Evolutionary conservation across 1,284 basidiomycete species (phyloP), one percentile per base, ranked within the genome.

Genomic region (Apiotrichum laibachii): DNA sequence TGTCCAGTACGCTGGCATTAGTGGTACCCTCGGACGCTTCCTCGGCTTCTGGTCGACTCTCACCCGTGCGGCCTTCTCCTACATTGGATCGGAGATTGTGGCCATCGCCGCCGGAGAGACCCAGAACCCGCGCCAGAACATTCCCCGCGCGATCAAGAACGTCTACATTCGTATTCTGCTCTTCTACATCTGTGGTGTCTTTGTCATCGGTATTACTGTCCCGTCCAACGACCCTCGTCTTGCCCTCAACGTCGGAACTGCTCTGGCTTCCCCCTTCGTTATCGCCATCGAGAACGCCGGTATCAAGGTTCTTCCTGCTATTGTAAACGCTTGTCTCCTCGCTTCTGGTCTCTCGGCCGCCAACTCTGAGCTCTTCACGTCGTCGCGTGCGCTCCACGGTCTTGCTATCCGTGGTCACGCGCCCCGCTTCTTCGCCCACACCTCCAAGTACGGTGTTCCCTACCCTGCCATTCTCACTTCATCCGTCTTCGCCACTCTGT

Each of bases 151-250:
- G 1, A 86, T 88, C 76, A 82, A 83, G 63, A 81, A 86, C 46
- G 88, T 92, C 21, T 88, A 87, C 75, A 80, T 86, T 64, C 85
- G 88, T 68, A 89, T 94, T 66, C 81, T 80, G 22, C 62, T 83
- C 57, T 83, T 93, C 75, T 92, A 59, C 53, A 45, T 59, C 35
- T 33, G 39, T 33, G 54, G 54, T 33, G 50, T 53, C 37, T 55
- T 60, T 13, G 46, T 39, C 18, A 53, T 60, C 40, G 54, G 54
- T 61, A 56, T 69, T 63, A 56, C 64, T 53, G 56, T 56, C 5
- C 57, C 59, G 7, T 48, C 55, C 12, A 47, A 67, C 55, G 68
- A 68, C 46, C 50, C 50, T 13, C 47, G 49, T 1, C 54, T 70
- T 5, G 53, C 39, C 13, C 55, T 65, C 5, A 57, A 47, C 11